These are phyloP conservation scores for Heritiera fomes DNA, from an alignment of 345 rosid species.

Conservation along the genomic window DNA sequence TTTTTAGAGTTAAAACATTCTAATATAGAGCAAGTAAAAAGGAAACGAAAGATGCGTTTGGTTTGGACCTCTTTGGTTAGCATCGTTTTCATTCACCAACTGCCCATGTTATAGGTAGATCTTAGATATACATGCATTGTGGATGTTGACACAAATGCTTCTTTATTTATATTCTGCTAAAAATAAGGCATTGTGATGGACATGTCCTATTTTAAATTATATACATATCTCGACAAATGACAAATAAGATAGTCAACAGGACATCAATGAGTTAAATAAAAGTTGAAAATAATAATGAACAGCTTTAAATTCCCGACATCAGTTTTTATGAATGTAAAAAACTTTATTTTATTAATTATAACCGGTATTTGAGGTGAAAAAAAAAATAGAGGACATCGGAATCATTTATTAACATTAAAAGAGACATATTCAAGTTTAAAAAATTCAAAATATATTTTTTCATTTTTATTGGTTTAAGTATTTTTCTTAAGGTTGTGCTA, in stretches of 20 bases:
- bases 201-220: neutral
- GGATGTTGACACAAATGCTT: slow-evolving; percentile 15
- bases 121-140: neutral
- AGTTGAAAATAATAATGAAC: neutral
- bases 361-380: neutral
- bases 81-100: slow-evolving; percentile 26
- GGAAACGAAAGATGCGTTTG: slow-evolving; percentile 20
- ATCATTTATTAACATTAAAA: no score
- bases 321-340: neutral
- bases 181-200: neutral
- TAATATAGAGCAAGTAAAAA: neutral
- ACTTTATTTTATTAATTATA: neutral
- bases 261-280: neutral
- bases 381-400: neutral
- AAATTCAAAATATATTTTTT: no score
- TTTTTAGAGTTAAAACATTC: slow-evolving; percentile 7
- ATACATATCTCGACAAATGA: no score
- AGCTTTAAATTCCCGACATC: neutral
- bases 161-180: neutral
- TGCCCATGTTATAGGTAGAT: slow-evolving; percentile 14
- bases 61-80: slow-evolving; percentile 13
- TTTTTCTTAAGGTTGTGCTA: no score
- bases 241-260: neutral
- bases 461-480: no score
- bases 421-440: no score